A percentile compares a stretch with the other conserved stretches of the same genome.
These are phyloP conservation scores for Debaryomyces sp. DNA, from an alignment of 1,139 yeast genomes.

Conservation along the genomic window DNA sequence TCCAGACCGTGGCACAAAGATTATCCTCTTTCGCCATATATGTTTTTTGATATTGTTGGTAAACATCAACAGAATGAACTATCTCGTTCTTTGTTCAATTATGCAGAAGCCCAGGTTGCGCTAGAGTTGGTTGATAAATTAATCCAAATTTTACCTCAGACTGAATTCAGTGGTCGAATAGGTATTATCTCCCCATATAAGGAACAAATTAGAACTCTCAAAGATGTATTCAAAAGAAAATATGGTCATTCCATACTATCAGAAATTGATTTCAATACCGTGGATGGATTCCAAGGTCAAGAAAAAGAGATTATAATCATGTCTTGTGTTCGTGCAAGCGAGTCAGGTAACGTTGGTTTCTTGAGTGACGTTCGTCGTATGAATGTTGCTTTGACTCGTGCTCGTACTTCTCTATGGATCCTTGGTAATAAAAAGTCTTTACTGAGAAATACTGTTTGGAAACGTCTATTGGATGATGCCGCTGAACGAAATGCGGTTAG, in stretches of 20 bases:
- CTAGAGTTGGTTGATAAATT: conserved; percentile 66
- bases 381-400: conserved; percentile 96
- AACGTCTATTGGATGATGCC: conserved; percentile 65
- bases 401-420: conserved; percentile 89
- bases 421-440: conserved; percentile 77
- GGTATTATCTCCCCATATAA: conserved; percentile 96
- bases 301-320: conserved; percentile 92
- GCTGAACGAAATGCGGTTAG: conserved; percentile 41
- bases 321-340: conserved; percentile 92
- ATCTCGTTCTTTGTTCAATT: conserved; percentile 72
- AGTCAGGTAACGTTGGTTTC: conserved; percentile 75
- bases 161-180: conserved; percentile 67
- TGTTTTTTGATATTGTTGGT: conserved; percentile 72
- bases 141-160: conserved; percentile 50
- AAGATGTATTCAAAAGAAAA: conserved; percentile 54
- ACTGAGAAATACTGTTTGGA: conserved; percentile 68
- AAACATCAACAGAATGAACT: conserved; percentile 63
- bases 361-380: conserved; percentile 87
- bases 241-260: conserved; percentile 67
- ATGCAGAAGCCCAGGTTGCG: conserved; percentile 71
- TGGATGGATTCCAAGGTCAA: conserved; percentile 98
- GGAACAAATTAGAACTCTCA: conserved; percentile 72
- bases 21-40: conserved; percentile 65
- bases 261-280: conserved; percentile 87
- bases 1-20: conserved; percentile 74